A percentile compares a stretch with the other conserved stretches of the same genome.
These are phyloP conservation scores for Boehmeria nivea DNA, from an alignment of 306 rosid genomes.

Conservation along the genomic window DNA sequence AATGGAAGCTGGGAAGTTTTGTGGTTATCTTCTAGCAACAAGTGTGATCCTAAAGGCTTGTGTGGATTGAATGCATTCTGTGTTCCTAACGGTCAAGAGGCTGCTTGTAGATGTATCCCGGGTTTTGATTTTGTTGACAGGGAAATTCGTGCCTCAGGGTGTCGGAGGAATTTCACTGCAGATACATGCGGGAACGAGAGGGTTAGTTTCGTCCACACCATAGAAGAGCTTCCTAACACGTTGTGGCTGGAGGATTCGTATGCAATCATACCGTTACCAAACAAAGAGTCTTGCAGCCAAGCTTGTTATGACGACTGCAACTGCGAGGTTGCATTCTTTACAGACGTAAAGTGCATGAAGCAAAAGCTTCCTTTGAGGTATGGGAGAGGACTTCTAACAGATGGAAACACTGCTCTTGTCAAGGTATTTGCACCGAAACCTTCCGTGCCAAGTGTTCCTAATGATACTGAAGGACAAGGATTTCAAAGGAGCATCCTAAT, in stretches of 20 bases:
- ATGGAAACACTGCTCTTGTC: constrained; percentile 6
- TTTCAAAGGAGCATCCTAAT: background rate
- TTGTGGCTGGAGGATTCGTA: background rate
- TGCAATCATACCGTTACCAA: background rate
- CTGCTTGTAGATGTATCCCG: constrained; percentile 16
- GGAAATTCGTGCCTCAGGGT: constrained; percentile 6
- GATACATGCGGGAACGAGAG: constrained; percentile 2
- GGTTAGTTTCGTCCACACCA: too few species aligned
- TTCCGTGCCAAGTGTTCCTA: too few species aligned
- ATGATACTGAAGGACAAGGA: too few species aligned
- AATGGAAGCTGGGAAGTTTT: background rate
- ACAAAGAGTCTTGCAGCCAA: constrained; percentile 3
- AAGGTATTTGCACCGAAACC: constrained; percentile 7
- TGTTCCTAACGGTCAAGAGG: background rate
- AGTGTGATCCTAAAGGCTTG: constrained; percentile 12
- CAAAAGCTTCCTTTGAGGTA: constrained; percentile 23
- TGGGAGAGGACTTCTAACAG: background rate
- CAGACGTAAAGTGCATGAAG: constrained; percentile 5
- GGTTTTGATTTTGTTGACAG: background rate
- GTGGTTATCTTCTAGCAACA: background rate
- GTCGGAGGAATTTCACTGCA: constrained; percentile 2
- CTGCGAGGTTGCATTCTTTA: constrained; percentile 15
- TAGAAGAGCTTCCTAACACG: background rate
- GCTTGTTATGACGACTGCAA: constrained; percentile 22
- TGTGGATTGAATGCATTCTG: constrained; percentile 17